Base-by-base conservation (phyloP, 2,329 filamentous ascomycete species). In the Periconia sp. region DNA sequence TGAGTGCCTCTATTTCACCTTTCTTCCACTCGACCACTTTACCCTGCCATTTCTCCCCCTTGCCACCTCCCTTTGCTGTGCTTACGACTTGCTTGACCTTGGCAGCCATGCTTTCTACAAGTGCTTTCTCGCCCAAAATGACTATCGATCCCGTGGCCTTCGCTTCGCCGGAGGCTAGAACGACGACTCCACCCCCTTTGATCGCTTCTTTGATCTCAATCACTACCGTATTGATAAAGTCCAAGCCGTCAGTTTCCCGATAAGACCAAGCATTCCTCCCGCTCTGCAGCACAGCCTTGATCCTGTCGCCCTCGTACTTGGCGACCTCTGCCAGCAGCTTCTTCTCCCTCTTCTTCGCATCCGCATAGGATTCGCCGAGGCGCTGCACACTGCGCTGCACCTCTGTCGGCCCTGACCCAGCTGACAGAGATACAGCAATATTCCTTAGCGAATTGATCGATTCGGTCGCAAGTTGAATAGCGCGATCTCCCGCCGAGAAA, bases 21-120 rank as follows among this genome's bases (percentile, higher is more conserved):
- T 61, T 68, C 33, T 57, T 56, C 64, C 64, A 68, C 28, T 63
- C 61, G 0, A 48, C 52, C 5, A 66, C 56, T 42, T 68, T 66
- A 10, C 63, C 63, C 34, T 66, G 63, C 64, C 64, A 66, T 33
- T 65, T 68, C 25, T 60, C 58, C 4, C 63, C 63, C 30, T 59
- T 66, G 1, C 64, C 64, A 11, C 64, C 64, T 15, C 64, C 64
- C 35, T 66, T 68, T 1, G 48, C 57, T 11, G 52, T 52, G 25
- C 50, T 54, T 5, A 68, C 56, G 8, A 56, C 29, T 7, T 58
- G 54, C 40, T 60, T 66, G 7, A 60, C 51, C 36, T 61, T 60
- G 1, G 44, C 35, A 0, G 61, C 50, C 36, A 65, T 52, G 5
- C 15, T 40, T 16, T 59, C 61, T 1, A 66, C 61, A 12, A 65